Conservation (phyloP, 2,329 filamentous ascomycete species). For the Mollisiaceae sp. region DNA sequence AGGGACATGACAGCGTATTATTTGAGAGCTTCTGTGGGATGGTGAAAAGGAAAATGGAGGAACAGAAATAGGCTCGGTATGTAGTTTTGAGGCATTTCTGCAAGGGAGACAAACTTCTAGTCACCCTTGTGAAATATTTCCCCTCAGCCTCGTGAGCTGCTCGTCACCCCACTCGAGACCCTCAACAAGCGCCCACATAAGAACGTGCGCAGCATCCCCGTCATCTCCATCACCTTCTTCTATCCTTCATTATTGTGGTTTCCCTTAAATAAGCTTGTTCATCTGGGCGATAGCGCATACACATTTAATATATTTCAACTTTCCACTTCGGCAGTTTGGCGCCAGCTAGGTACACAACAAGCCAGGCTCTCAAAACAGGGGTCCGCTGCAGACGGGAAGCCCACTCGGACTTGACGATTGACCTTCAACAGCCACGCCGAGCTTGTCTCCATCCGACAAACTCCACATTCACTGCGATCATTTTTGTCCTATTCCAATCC, state of each 20-base stretch:
- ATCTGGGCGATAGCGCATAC: background rate
- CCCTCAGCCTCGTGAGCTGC: background rate
- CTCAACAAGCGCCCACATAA: background rate
- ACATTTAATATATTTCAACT: background rate
- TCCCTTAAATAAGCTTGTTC: background rate
- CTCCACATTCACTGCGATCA: background rate
- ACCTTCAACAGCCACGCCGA: background rate
- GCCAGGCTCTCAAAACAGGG: constrained; percentile 3
- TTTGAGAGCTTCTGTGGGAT: constrained; percentile 92
- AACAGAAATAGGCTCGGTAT: background rate
- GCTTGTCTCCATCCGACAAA: background rate
- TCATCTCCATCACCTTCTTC: background rate
- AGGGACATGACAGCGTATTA: constrained; percentile 72
- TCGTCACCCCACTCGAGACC: constrained; percentile 3
- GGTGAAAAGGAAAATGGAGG: constrained; percentile 60
- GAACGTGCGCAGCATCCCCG: background rate
- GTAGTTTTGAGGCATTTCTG: background rate
- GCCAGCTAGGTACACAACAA: background rate
- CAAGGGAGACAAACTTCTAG: background rate
- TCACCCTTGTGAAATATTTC: background rate
- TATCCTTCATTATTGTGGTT: background rate
- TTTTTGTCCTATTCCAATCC: background rate
- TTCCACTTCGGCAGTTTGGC: background rate
- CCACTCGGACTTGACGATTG: background rate
- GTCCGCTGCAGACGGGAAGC: background rate